Percentiles rank a stretch among this genome's conserved stretches.
Conservation (phyloP, 1,284 basidiomycete species). For the Trametes sp. region DNA sequence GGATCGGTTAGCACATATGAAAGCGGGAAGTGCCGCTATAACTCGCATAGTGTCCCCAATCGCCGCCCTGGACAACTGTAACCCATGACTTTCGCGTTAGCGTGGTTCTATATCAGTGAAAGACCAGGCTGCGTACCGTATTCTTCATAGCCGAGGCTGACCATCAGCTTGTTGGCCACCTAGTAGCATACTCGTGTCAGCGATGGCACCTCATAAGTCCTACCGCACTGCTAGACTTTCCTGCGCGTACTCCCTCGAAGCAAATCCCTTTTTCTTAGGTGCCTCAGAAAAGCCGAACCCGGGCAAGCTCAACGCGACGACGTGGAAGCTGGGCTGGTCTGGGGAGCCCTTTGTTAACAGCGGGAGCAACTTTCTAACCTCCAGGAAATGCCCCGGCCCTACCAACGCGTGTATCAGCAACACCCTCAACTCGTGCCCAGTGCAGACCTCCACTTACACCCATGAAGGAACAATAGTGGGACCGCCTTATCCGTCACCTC, state of each 20-base stretch:
- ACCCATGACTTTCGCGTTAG: background rate
- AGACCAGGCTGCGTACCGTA: conserved; percentile 57
- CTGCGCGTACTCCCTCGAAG: conserved; percentile 26
- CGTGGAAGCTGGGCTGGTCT: conserved; percentile 62
- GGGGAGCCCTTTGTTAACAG: conserved; percentile 48
- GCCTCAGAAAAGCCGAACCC: conserved; percentile 62
- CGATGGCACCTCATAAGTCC: no score
- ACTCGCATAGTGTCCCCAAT: conserved; percentile 52
- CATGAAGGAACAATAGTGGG: conserved; percentile 53
- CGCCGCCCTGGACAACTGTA: conserved; percentile 55
- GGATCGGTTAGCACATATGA: conserved; percentile 25
- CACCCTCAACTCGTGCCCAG: no score
- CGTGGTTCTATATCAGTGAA: background rate
- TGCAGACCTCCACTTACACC: conserved; percentile 45
- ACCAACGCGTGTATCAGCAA: background rate
- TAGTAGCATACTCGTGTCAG: conserved; percentile 26
- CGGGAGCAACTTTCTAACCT: conserved; percentile 61
- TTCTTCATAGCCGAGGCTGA: conserved; percentile 53
- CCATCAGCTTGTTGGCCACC: conserved; percentile 55
- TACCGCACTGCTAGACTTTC: conserved; percentile 11
- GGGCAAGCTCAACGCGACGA: conserved; percentile 61
- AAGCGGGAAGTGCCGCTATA: conserved; percentile 23
- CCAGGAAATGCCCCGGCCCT: conserved; percentile 70
- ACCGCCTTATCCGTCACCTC: conserved; percentile 42
- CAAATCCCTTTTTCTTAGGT: conserved; percentile 47